phyloP scores from a whole-genome alignment of 306 rosid species.

The Corylus avellana region DNA sequence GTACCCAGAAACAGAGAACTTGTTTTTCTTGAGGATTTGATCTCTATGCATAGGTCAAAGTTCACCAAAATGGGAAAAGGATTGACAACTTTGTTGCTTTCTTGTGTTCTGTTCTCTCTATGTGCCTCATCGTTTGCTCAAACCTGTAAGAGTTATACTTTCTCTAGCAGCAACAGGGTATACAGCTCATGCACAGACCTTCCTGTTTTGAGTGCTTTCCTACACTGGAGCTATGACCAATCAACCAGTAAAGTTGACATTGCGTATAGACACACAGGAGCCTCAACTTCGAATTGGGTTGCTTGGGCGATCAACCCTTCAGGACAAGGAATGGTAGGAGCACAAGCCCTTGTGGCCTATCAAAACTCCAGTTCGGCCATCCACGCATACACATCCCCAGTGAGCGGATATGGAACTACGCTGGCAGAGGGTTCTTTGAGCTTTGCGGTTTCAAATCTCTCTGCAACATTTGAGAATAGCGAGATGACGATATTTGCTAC shows the following conservation, averaged over 20 bases:
- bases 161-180: conserved; percentile 28
- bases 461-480: conserved; percentile 27
- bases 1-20: not conserved
- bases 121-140: conserved; percentile 49
- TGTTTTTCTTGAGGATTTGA: not conserved
- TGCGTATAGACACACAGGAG: conserved; percentile 54
- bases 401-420: fast-evolving
- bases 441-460: conserved; percentile 13
- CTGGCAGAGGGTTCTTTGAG: conserved; percentile 36
- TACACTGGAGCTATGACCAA: conserved; percentile 54
- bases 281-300: conserved; percentile 50
- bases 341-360: conserved; percentile 59
- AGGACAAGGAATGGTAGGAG: conserved; percentile 31
- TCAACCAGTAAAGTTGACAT: conserved; percentile 40
- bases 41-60: not conserved
- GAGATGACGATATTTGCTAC: conserved; percentile 56
- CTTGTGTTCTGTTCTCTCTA: conserved; percentile 32
- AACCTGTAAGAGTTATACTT: conserved; percentile 32
- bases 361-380: conserved; percentile 31
- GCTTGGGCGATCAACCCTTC: conserved; percentile 68
- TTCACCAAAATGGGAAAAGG: not conserved
- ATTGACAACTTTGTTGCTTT: not conserved
- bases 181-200: conserved; percentile 50
- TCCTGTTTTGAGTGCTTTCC: conserved; percentile 47
- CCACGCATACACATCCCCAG: conserved; percentile 30